These are phyloP conservation scores for Peronospora belbahrii DNA, from an alignment of 352 stramenopile genomes.

Conservation along the genomic window DNA sequence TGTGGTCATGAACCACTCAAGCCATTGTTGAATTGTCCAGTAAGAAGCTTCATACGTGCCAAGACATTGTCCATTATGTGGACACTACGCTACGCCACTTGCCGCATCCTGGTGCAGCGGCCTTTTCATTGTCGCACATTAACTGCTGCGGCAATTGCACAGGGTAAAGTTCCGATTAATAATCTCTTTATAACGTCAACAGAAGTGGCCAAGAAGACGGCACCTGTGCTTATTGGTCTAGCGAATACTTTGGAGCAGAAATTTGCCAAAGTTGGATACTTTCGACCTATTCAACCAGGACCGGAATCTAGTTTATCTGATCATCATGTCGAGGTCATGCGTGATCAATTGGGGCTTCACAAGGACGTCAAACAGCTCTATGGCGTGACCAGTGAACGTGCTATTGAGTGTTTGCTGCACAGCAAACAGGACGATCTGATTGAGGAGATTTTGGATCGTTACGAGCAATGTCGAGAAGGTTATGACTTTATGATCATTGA, in stretches of 20 bases:
- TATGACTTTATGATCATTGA: conserved; percentile 85
- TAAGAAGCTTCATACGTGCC: neutral
- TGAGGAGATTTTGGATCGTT: conserved; percentile 59
- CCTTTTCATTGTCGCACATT: conserved; percentile 15
- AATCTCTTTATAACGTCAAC: conserved; percentile 67
- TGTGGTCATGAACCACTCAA: conserved; percentile 13
- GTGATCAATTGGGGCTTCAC: conserved; percentile 44
- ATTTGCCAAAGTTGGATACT: conserved; percentile 64
- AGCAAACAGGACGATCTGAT: conserved; percentile 61
- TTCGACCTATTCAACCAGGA: conserved; percentile 60
- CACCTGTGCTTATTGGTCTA: conserved; percentile 60
- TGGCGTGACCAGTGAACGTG: conserved; percentile 48
- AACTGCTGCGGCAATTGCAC: conserved; percentile 29
- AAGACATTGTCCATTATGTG: conserved; percentile 8
- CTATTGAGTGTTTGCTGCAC: conserved; percentile 42
- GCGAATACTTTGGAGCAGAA: conserved; percentile 68
- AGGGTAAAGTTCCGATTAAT: conserved; percentile 45
- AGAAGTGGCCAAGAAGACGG: conserved; percentile 50
- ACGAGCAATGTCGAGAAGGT: conserved; percentile 38
- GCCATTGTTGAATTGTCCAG: conserved; percentile 17
- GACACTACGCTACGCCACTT: conserved; percentile 13
- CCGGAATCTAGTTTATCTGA: conserved; percentile 25
- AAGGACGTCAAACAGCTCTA: conserved; percentile 37
- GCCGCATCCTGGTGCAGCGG: conserved; percentile 4
- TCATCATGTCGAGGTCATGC: conserved; percentile 69